Evolutionary conservation across 1,284 basidiomycete genomes (phyloP), one percentile per base, ranked within the genome.

Genomic region (Ceratobasidium sp.): DNA sequence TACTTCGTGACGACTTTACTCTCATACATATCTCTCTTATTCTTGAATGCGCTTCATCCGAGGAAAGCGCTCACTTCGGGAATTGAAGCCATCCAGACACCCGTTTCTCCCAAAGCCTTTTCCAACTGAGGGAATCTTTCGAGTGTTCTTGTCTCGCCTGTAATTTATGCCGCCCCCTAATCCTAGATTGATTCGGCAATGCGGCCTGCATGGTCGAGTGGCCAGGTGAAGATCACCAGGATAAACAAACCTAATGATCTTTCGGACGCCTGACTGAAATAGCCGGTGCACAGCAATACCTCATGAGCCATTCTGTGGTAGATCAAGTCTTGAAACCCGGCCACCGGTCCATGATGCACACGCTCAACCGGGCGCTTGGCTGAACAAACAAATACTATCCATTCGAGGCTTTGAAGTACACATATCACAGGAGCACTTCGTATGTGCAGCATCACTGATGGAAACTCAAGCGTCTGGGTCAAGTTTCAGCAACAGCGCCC

Each of bases 11-110:
- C 88, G 0, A 87, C 88, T 0, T 73, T 84, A 0, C 84, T 93
- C 46, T 91, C 92, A 4, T 86, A 90, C 48, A 65, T 86, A 1
- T 89, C 89, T 1, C 92, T 95, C 82, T 86, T 87, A 81, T 79
- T 83, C 3, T 82, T 93, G 55, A 93, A 93, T 81, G 81, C 83
- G 30, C 79, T 90, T 1, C 87, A 87, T 73, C 79, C 79, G 33
- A 74, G 60, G 27, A 41, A 60, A 23, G 71, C 71, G 0, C n/a
- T 74, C 5, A 30, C 71, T 6, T 48, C 71, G 27, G 60, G 48
- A 41, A 48, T 74, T 2, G 46, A 65, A 64, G 59, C 59, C 4
- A 46, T 74, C 48, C 71, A 74, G 60, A 64, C 64, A 38, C 60
- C 71, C n/a, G 48, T 64, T 33, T 74, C 71, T 16, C 60, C 60